Evolutionary conservation across 805 yeast species (phyloP), one percentile per base, ranked within the genome.

Genomic region (Candida vaughaniae): DNA sequence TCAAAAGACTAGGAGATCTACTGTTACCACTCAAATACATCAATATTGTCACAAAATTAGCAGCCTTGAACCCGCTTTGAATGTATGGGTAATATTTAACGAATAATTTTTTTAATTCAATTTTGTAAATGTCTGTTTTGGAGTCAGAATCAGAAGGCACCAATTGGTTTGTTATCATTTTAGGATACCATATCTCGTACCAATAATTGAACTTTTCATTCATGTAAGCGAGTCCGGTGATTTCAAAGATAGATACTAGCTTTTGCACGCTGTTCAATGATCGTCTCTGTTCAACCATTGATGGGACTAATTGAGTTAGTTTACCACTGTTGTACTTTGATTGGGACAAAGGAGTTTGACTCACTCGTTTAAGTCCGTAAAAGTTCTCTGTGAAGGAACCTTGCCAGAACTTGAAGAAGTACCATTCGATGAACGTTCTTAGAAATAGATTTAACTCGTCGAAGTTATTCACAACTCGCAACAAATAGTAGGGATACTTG

Each of bases 351-450:
- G 64, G 64, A 0, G 69, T 64, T 35, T 53, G 58, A 39, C 61
- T 62, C 19, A 75, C 73, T 32, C 95, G 68, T 53, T 88, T 88
- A 45, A 91, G 62, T 2, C 97, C 98, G 54, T 91, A 91, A 55
- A 91, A 91, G 53, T 85, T 85, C 57, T 91, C 97, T 0, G 95
- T 87, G 52, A 91, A 87, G 2, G 93, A 78, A 0, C 95, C 78
- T 51, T 86, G 90, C 87, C 93, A 85, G 33, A 69, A 68, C 35
- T 66, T 73, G 33, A 91, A 58, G 48, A 82, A 85, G 43, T 75
- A 71, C 68, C 79, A 79, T 57, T 93, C 97, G 1, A 91, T 63
- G 3, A 73, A 39, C 0, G 85, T 79, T 51, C 90, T 65, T 2
- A 82, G 42, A 2, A 76, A 41, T 3, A 82, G 56, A 48, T 82